Conservation (phyloP, 2,329 filamentous ascomycete species). For the Thelonectria blattea region DNA sequence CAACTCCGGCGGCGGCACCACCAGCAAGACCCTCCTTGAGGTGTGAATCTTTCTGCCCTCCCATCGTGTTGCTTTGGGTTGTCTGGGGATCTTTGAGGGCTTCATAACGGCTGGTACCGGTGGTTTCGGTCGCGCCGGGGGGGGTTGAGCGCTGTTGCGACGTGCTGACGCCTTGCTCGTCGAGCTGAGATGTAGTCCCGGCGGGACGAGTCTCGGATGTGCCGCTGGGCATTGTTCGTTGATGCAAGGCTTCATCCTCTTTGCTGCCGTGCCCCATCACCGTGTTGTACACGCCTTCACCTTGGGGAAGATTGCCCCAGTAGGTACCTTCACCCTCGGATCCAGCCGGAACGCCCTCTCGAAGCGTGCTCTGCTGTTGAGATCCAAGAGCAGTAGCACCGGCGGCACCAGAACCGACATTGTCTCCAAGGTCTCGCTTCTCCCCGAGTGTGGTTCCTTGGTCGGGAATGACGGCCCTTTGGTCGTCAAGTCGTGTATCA, state of each 20-base stretch:
- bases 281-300: slow-evolving; percentile 12
- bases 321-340: slow-evolving; percentile 17
- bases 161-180: neutral
- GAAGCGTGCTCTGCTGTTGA: neutral
- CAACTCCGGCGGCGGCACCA: slow-evolving; percentile 6
- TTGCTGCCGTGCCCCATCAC: slow-evolving; percentile 24
- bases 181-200: neutral
- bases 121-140: neutral
- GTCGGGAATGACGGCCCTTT: neutral
- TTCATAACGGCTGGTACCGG: neutral
- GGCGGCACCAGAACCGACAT: neutral
- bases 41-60: neutral
- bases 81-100: neutral
- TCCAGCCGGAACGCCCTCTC: neutral
- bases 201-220: neutral
- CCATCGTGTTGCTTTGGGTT: neutral
- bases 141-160: neutral
- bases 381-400: neutral
- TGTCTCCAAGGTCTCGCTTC: neutral
- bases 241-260: slow-evolving; percentile 7
- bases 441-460: neutral
- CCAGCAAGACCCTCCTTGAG: slow-evolving; percentile 16
- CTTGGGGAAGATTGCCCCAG: slow-evolving; percentile 28
- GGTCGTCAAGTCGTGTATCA: neutral
- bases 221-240: neutral